A percentile compares a stretch with the other conserved stretches of the same genome.
These are phyloP conservation scores for Didymella sp. DNA, from an alignment of 2,329 filamentous ascomycete genomes.

Conservation along the genomic window DNA sequence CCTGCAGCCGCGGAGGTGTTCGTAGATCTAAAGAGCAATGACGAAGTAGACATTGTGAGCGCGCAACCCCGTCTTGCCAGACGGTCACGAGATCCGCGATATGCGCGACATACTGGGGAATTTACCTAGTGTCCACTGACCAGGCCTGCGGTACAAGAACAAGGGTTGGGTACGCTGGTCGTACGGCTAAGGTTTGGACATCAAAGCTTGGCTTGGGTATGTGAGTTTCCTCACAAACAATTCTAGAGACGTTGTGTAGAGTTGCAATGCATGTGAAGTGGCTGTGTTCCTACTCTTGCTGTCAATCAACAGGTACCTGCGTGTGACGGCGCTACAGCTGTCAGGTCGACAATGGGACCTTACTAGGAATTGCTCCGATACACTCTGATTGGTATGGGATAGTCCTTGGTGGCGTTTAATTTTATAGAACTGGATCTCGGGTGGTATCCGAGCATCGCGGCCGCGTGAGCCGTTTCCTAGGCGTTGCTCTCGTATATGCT, in stretches of 20 bases:
- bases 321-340: constrained; percentile 10
- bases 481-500: neutral
- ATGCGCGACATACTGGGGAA: neutral
- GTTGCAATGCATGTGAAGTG: neutral
- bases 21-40: neutral
- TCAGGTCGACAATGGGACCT: neutral
- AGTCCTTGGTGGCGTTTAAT: neutral
- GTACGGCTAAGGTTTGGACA: neutral
- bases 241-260: no score
- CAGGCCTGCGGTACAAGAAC: neutral
- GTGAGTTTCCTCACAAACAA: no score
- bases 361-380: constrained; percentile 2
- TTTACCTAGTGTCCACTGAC: neutral
- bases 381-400: neutral
- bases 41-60: neutral
- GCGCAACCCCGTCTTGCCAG: neutral
- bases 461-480: neutral
- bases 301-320: constrained; percentile 7
- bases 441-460: neutral
- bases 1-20: neutral
- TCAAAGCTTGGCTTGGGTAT: neutral
- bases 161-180: neutral
- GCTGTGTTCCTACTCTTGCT: neutral
- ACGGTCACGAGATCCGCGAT: neutral
- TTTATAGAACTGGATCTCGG: neutral